phyloP scores from a whole-genome alignment of 2,329 filamentous ascomycete species.

The Neofusicoccum kwambonambiense region DNA sequence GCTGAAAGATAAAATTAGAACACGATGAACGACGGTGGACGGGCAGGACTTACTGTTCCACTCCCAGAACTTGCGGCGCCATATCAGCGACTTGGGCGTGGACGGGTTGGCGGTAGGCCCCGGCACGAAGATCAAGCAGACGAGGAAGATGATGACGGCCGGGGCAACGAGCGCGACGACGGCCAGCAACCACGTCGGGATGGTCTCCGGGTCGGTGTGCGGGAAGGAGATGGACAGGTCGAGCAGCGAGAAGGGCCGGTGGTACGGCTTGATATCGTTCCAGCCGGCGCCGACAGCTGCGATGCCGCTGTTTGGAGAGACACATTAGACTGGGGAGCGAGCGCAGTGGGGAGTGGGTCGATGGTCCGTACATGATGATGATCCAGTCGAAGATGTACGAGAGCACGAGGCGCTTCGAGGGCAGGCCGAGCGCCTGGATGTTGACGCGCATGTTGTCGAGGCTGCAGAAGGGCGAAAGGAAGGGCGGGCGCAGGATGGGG shows the following conservation, averaged over 20 bases:
- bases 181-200: conserved; percentile 65
- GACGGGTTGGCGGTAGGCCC: conserved; percentile 64
- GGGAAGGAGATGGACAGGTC: conserved; percentile 81
- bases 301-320: conserved; percentile 40
- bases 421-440: conserved; percentile 22
- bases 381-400: conserved; percentile 77
- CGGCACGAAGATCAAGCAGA: conserved; percentile 69
- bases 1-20: conserved; percentile 29
- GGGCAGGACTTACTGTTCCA: conserved; percentile 55
- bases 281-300: conserved; percentile 61
- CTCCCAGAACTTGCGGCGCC: conserved; percentile 87
- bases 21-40: background rate
- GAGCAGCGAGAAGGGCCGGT: conserved; percentile 68
- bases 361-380: conserved; percentile 58
- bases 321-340: background rate
- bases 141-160: conserved; percentile 64
- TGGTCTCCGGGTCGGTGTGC: conserved; percentile 66
- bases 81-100: conserved; percentile 64
- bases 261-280: conserved; percentile 61
- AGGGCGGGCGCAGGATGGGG: background rate
- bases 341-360: background rate
- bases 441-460: background rate
- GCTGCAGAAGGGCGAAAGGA: background rate
- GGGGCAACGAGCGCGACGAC: conserved; percentile 66
- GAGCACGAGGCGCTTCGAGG: conserved; percentile 54